phyloP scores from a whole-genome alignment of 257 asterid species.

The Primulina tabacum region DNA sequence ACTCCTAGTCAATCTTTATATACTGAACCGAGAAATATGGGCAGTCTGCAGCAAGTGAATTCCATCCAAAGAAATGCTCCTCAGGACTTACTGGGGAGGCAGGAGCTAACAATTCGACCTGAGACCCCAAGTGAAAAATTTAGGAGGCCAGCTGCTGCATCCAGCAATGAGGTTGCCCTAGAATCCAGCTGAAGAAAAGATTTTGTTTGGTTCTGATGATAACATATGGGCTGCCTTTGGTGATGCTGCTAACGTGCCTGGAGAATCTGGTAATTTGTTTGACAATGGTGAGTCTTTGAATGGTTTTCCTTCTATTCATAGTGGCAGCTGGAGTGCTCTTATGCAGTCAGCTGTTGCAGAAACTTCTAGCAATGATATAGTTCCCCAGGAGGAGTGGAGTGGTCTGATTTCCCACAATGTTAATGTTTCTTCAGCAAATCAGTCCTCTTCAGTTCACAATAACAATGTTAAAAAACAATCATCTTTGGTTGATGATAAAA shows the following conservation, averaged over 20 bases:
- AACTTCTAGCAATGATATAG: conserved; percentile 58
- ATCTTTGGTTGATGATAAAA: conserved; percentile 29
- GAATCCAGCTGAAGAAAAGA: conserved; percentile 92
- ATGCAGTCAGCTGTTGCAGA: conserved; percentile 99
- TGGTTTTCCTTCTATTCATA: conserved; percentile 55
- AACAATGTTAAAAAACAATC: conserved; percentile 38
- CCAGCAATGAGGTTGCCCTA: conserved; percentile 56
- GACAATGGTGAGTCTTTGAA: conserved; percentile 45
- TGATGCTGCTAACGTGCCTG: conserved; percentile 44
- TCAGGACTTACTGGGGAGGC: conserved; percentile 38
- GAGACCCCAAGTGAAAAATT: conserved; percentile 44
- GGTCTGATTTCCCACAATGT: conserved; percentile 48
- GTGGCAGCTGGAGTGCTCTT: conserved; percentile 98
- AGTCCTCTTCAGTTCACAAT: conserved; percentile 31
- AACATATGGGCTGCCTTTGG: conserved; percentile 80
- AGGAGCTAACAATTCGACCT: conserved; percentile 35
- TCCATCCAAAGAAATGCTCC: conserved; percentile 41
- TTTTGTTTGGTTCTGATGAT: conserved; percentile 86
- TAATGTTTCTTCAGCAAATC: conserved; percentile 42
- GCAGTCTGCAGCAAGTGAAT: conserved; percentile 48
- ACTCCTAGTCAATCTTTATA: conserved; percentile 42
- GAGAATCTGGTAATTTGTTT: conserved; percentile 50
- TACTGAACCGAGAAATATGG: conserved; percentile 32
- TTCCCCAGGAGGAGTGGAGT: conserved; percentile 67
- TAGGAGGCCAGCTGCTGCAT: conserved; percentile 35